These are phyloP conservation scores for Trichomonas gallinae DNA, from an alignment of 208 protist genomes.

Conservation along the genomic window DNA sequence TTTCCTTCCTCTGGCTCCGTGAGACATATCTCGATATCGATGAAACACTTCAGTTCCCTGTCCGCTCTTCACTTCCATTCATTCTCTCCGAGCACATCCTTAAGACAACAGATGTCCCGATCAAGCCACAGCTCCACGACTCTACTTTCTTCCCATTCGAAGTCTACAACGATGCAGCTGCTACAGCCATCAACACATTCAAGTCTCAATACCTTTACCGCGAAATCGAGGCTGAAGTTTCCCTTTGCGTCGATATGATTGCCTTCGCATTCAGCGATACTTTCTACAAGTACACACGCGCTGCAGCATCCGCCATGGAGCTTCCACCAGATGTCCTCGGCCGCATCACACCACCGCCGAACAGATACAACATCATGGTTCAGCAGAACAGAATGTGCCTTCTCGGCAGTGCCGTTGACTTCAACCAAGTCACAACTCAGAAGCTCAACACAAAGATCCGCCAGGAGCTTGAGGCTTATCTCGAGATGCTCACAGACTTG, in stretches of 20 bases:
- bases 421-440: background rate
- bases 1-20: background rate
- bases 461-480: background rate
- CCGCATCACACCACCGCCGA: background rate
- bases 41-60: background rate
- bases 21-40: background rate
- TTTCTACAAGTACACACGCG: background rate
- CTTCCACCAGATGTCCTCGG: background rate
- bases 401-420: background rate
- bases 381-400: background rate
- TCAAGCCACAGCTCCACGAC: background rate
- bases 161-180: slow-evolving; percentile 11
- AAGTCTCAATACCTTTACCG: background rate
- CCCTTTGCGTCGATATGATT: slow-evolving; percentile 7
- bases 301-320: background rate
- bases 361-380: background rate
- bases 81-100: background rate
- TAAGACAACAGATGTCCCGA: background rate
- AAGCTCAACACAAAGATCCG: background rate
- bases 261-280: background rate
- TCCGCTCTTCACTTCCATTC: background rate
- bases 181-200: background rate
- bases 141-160: background rate
- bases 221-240: slow-evolving; percentile 1
- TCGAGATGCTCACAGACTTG: background rate